Conservation (phyloP, 805 yeast species). For the Sugiyamaella floridensis region DNA sequence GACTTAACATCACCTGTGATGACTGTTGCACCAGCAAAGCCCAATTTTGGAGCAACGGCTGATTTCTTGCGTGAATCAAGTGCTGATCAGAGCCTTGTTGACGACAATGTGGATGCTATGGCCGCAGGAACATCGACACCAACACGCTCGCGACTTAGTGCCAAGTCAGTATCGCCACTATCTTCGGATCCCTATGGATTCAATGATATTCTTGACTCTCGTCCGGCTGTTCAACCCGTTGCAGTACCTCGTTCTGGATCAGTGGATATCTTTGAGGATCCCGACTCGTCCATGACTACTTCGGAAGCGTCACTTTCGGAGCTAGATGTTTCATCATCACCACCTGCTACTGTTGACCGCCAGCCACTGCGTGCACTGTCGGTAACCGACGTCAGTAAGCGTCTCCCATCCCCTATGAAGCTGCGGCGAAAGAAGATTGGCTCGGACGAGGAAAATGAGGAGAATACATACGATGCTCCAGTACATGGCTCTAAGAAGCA, state of each 20-base stretch:
- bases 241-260: background rate
- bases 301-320: slow-evolving; percentile 1
- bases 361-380: background rate
- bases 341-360: background rate
- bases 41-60: background rate
- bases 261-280: background rate
- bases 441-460: background rate
- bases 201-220: background rate
- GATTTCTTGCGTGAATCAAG: background rate
- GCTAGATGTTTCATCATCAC: background rate
- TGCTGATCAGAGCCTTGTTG: background rate
- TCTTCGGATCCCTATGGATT: slow-evolving; percentile 8
- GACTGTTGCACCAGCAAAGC: background rate
- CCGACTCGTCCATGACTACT: background rate
- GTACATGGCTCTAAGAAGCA: background rate
- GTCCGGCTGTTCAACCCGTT: slow-evolving; percentile 1
- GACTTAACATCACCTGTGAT: background rate
- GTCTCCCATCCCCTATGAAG: background rate
- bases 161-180: background rate
- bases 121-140: background rate
- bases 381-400: background rate
- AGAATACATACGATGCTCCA: background rate
- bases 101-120: background rate
- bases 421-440: background rate
- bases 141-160: background rate